phyloP scores from a whole-genome alignment of 2,329 filamentous ascomycete species.

The Fusarium proliferatum region DNA sequence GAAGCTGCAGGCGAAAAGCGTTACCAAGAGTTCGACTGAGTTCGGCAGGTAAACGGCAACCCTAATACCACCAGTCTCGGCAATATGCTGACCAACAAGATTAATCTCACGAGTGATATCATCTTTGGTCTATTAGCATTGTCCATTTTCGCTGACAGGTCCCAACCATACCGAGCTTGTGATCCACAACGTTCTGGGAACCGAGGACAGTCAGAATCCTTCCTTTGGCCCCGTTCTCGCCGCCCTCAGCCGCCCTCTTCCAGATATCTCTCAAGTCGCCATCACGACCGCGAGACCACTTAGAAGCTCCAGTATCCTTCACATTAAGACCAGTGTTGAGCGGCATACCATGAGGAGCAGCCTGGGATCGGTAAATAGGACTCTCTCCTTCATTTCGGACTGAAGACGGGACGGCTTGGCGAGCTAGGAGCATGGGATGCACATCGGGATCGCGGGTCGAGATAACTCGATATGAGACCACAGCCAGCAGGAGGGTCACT shows the following conservation, averaged over 20 bases:
- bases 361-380: conserved; percentile 84
- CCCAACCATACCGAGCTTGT: conserved; percentile 65
- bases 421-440: conserved; percentile 88
- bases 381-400: conserved; percentile 88
- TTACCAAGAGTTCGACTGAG: conserved; percentile 85
- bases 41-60: conserved; percentile 94
- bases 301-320: conserved; percentile 80
- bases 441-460: conserved; percentile 85
- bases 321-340: conserved; percentile 83
- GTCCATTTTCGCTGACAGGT: background rate
- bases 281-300: conserved; percentile 85
- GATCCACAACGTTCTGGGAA: conserved; percentile 77
- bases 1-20: conserved; percentile 90
- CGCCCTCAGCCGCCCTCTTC: conserved; percentile 74
- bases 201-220: conserved; percentile 84
- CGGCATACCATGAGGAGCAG: conserved; percentile 86
- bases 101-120: conserved; percentile 88
- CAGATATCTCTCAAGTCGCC: conserved; percentile 94
- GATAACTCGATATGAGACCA: conserved; percentile 77
- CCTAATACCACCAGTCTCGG: conserved; percentile 76
- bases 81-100: conserved; percentile 81
- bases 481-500: conserved; percentile 70
- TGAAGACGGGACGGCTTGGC: conserved; percentile 81
- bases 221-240: conserved; percentile 74
- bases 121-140: conserved; percentile 53